Evolutionary conservation across 1,139 yeast genomes (phyloP).

Genomic region (Saccharomyces hybrid): DNA sequence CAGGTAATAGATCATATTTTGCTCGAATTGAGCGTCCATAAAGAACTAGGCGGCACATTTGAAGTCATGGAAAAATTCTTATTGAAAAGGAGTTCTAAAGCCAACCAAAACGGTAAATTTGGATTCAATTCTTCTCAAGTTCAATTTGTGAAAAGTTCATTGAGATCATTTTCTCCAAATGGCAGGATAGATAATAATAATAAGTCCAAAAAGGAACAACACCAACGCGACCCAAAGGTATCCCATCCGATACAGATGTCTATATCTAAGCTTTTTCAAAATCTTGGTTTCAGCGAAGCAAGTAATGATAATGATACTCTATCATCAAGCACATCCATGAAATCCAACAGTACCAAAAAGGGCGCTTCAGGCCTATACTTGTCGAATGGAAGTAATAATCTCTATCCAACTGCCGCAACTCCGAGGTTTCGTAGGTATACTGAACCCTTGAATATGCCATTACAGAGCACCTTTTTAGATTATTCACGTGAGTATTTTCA

Average conservation of each 20-base stretch:
- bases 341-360: background rate
- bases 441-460: conserved; percentile 39
- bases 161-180: conserved; percentile 7
- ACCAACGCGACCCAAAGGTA: background rate
- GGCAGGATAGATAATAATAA: background rate
- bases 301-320: conserved; percentile 8
- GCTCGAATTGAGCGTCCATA: conserved; percentile 53
- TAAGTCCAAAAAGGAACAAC: background rate
- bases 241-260: conserved; percentile 4
- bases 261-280: conserved; percentile 19
- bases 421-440: conserved; percentile 36
- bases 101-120: conserved; percentile 8
- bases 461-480: conserved; percentile 71
- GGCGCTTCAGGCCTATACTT: conserved; percentile 16
- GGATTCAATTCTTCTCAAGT: conserved; percentile 14
- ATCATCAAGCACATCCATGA: background rate
- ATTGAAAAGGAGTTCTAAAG: conserved; percentile 37
- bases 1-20: conserved; percentile 69
- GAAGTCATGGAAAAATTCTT: conserved; percentile 58
- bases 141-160: conserved; percentile 12
- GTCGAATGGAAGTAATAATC: conserved; percentile 40
- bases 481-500: conserved; percentile 91
- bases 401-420: conserved; percentile 34
- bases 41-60: conserved; percentile 56
- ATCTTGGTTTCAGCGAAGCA: conserved; percentile 18